Conservation (phyloP, 169 alveolate genomes). For the Cryptosporidium xiaoi region DNA sequence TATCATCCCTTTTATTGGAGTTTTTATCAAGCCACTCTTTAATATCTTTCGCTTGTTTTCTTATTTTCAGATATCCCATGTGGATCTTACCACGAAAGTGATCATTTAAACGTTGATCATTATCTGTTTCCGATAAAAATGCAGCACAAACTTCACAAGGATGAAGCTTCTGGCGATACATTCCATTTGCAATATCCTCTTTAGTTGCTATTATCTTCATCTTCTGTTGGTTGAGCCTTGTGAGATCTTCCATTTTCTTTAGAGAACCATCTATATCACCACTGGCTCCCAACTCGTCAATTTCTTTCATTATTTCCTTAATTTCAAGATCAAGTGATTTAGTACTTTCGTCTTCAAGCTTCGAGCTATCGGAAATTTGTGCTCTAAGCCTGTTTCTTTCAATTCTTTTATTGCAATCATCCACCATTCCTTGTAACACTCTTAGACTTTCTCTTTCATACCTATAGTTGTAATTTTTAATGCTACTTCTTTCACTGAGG, state of each 20-base stretch:
- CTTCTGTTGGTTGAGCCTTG: constrained; percentile 79
- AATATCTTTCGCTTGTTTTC: constrained; percentile 77
- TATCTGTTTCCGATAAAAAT: constrained; percentile 80
- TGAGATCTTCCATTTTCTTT: constrained; percentile 80
- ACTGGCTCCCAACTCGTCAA: constrained; percentile 76
- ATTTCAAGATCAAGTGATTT: constrained; percentile 41
- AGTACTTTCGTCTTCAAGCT: constrained; percentile 66
- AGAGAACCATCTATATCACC: constrained; percentile 84
- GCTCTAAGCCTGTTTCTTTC: constrained; percentile 72
- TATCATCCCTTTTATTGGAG: not conserved
- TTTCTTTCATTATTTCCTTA: constrained; percentile 65
- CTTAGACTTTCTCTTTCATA: constrained; percentile 82
- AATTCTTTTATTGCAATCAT: constrained; percentile 83
- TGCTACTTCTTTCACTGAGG: constrained; percentile 74
- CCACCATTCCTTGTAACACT: constrained; percentile 81
- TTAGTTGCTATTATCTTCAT: constrained; percentile 78
- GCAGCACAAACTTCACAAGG: constrained; percentile 89
- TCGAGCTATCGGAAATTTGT: constrained; percentile 55
- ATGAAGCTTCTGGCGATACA: constrained; percentile 81
- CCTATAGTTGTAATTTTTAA: constrained; percentile 75
- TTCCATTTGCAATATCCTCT: constrained; percentile 82
- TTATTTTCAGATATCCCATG: constrained; percentile 82
- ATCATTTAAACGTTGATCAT: constrained; percentile 83
- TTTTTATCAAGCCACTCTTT: constrained; percentile 34
- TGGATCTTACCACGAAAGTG: constrained; percentile 86